Evolutionary conservation across 2,329 filamentous ascomycete species (phyloP), one percentile per base, ranked within the genome.

Genomic region (Drechslerella coelobrocha): DNA sequence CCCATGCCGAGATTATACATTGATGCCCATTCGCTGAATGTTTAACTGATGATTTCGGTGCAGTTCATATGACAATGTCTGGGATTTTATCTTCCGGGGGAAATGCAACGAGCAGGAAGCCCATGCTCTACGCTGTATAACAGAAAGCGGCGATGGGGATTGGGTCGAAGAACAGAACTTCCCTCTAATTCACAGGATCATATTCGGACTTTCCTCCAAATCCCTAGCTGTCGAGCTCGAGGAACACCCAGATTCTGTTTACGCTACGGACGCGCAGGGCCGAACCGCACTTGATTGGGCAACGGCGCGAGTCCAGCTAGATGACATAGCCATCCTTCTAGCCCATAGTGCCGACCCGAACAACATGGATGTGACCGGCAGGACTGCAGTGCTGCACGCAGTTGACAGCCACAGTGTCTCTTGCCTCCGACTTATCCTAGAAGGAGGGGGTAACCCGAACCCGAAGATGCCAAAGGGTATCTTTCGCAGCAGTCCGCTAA

Each of bases 401-500:
- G 52, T 55, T n/a, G 52, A 55, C 14, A 55, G 52, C 29, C 52
- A 55, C 21, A 55, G 26, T 21, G 34, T 37, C 19, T 6, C 52
- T 8, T 55, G 52, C 21, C 52, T 55, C 31, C 29, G 29, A 12
- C 31, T 55, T 9, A 55, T 55, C 14, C 52, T 55, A 14, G 52
- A 55, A n/a, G 52, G 52, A 76, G 75, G 79, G 73, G 65, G 72
- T 61, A 59, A 75, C 39, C 74, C 78, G 0, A 77, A 78, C 45
- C 76, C 76, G 7, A 50, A 62, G 14, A 62, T 76, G 21, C 76
- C 76, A 2, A 43, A 31, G 17, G 75, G 75, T 10, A 57, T 77
- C 9, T 75, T 73, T 53, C 75, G 76, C 57, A 77, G 77, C 55
- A 77, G 74, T 23, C 75, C 78, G 12, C 72, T 79, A 6, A 78